Percentiles rank a stretch among this genome's conserved stretches.
phyloP scores from a whole-genome alignment of 2,329 filamentous ascomycete genomes.

The Xylariaceae sp. region DNA sequence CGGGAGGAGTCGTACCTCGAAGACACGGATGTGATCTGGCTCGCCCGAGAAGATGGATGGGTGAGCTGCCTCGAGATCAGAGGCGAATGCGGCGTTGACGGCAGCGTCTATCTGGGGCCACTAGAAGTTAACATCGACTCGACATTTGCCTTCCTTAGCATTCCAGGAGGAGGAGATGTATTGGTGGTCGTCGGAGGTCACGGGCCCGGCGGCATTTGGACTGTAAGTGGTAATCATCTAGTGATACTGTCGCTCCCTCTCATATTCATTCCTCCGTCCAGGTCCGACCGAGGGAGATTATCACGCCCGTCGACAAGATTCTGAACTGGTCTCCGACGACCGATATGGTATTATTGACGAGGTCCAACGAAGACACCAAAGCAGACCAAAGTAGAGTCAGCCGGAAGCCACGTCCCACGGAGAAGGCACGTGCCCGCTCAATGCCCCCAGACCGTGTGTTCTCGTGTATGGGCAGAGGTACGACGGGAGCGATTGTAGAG shows the following conservation, averaged over 20 bases:
- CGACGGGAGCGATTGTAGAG: constrained; percentile 60
- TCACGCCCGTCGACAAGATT: neutral
- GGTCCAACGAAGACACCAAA: constrained; percentile 12
- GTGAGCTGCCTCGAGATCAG: constrained; percentile 68
- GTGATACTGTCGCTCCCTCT: neutral
- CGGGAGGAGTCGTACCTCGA: constrained; percentile 58
- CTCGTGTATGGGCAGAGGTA: constrained; percentile 59
- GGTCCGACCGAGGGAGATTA: neutral
- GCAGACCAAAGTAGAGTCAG: constrained; percentile 42
- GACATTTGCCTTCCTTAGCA: constrained; percentile 73
- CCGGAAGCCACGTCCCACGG: constrained; percentile 35
- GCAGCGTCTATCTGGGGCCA: constrained; percentile 54
- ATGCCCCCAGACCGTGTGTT: constrained; percentile 54
- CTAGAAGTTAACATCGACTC: constrained; percentile 71
- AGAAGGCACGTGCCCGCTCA: constrained; percentile 21
- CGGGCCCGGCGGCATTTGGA: constrained; percentile 71
- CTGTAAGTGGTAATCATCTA: constrained; percentile 46
- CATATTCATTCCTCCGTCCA: constrained; percentile 41
- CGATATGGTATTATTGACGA: constrained; percentile 47
- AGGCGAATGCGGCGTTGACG: constrained; percentile 48
- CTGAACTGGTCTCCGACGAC: constrained; percentile 55
- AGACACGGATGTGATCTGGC: constrained; percentile 71
- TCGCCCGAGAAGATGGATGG: constrained; percentile 82
- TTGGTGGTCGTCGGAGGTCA: constrained; percentile 73
- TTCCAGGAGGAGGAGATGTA: constrained; percentile 66